Conservation (phyloP, 1,284 basidiomycete genomes). For the Coriolopsis trogii region DNA sequence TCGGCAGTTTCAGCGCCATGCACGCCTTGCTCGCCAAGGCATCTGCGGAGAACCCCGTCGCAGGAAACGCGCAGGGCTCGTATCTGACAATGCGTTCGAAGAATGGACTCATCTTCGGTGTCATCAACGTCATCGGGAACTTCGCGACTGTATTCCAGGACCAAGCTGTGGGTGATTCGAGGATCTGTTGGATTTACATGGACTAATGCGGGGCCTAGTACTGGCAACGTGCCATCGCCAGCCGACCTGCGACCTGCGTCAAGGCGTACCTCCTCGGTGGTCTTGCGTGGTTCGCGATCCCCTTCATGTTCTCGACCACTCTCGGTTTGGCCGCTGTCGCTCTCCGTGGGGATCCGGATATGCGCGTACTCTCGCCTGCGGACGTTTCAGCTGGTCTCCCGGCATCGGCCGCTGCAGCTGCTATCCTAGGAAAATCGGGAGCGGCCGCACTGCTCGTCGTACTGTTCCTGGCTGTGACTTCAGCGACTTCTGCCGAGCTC, state of each 20-base stretch:
- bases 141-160: conserved; percentile 59
- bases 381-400: conserved; percentile 87
- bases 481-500: conserved; percentile 86
- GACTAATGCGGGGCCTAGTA: too few species aligned
- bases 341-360: conserved; percentile 71
- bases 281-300: conserved; percentile 88
- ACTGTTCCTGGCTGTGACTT: conserved; percentile 85
- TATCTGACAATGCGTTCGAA: conserved; percentile 82
- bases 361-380: conserved; percentile 55
- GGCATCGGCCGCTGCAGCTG: conserved; percentile 79
- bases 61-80: conserved; percentile 61
- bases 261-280: conserved; percentile 90
- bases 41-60: conserved; percentile 46
- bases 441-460: conserved; percentile 73
- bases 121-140: conserved; percentile 86
- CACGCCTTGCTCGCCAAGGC: conserved; percentile 53
- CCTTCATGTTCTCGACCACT: conserved; percentile 80
- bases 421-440: conserved; percentile 76
- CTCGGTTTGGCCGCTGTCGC: conserved; percentile 85
- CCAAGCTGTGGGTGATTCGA: conserved; percentile 29
- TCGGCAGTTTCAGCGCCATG: conserved; percentile 55
- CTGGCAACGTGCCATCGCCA: conserved; percentile 90
- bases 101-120: conserved; percentile 85
- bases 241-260: conserved; percentile 79
- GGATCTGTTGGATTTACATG: not conserved